Base-by-base conservation (phyloP, 2,329 filamentous ascomycete species). In the Colletotrichum salicis region DNA sequence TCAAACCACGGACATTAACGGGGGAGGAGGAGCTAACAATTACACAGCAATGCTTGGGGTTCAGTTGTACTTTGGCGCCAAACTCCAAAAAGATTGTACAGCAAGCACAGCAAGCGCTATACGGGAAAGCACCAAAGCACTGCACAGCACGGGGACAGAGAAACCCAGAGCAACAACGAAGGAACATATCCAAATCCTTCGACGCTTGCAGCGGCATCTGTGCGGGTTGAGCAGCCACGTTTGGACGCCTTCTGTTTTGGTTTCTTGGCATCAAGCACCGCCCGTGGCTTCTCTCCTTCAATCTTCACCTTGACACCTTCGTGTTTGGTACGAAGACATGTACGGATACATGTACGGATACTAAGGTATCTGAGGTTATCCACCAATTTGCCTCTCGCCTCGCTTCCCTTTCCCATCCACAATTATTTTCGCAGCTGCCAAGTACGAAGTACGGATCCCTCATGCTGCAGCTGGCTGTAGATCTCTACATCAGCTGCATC, bases 141-240 rank as follows among this genome's bases (percentile, higher is more conserved):
- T 7, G 6, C 22, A 45, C 24, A 48, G 22, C 15, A 62, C 29
- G n/a, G 27, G 3, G 10, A 48, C 41, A 22, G 41, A 48, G 37
- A 5, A 48, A 48, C 41, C 41, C 41, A 11, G 41, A 19, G 41
- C 41, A 48, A 48, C 41, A 19, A n/a, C 4, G 41, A 22, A 48
- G 41, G 41, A 48, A 48, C 41, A 48, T 10, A 48, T 45, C 60
- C 41, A 52, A 62, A 22, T 12, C 24, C 45, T 22, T 22, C 6
- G 60, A 65, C 67, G 67, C 33, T 69, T 69, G 63, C 61, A 58
- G 67, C 61, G 37, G 51, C 33, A 57, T 68, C 52, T 29, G 35
- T 35, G 62, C 51, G 33, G 51, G 45, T 63, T 29, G 51, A 29
- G 27, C 45, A 62, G 41, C 24, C 31, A 19, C 6, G 54, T 22